Evolutionary conservation across 257 asterid genomes (phyloP).

Genomic region (Prunella vulgaris): DNA sequence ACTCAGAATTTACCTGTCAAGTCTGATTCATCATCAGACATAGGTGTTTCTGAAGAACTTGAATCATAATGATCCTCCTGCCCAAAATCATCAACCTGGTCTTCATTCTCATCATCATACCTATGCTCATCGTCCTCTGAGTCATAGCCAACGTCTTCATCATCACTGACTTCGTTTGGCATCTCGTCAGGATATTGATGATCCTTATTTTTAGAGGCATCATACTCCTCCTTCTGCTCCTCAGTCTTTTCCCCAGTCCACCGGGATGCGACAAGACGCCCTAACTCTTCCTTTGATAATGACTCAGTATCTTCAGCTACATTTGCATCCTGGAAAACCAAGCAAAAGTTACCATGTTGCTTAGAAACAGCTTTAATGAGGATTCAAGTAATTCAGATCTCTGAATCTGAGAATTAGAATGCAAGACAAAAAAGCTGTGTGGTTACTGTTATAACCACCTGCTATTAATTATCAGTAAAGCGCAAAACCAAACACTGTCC

Average conservation of each 20-base stretch:
- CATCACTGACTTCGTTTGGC: slow-evolving; percentile 39
- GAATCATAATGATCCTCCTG: slow-evolving; percentile 59
- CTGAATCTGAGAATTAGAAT: slow-evolving; percentile 15
- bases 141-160: slow-evolving; percentile 56
- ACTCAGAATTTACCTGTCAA: slow-evolving; percentile 47
- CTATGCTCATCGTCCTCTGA: slow-evolving; percentile 65
- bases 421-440: slow-evolving; percentile 11
- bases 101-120: slow-evolving; percentile 54
- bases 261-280: slow-evolving; percentile 88
- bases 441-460: background rate
- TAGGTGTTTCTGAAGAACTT: slow-evolving; percentile 47
- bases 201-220: slow-evolving; percentile 38
- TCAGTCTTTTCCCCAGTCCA: slow-evolving; percentile 81
- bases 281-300: slow-evolving; percentile 88
- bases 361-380: slow-evolving; percentile 8
- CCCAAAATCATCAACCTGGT: slow-evolving; percentile 51
- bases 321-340: slow-evolving; percentile 50
- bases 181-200: slow-evolving; percentile 44
- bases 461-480: background rate
- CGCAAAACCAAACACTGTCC: slow-evolving; percentile 1
- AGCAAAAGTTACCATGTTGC: slow-evolving; percentile 7
- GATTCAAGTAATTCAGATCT: slow-evolving; percentile 15
- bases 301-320: slow-evolving; percentile 47
- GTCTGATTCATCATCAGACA: slow-evolving; percentile 78
- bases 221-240: slow-evolving; percentile 44